Evolutionary conservation across 2,329 filamentous ascomycete genomes (phyloP).

Genomic region (Verticillium nonalfalfae): DNA sequence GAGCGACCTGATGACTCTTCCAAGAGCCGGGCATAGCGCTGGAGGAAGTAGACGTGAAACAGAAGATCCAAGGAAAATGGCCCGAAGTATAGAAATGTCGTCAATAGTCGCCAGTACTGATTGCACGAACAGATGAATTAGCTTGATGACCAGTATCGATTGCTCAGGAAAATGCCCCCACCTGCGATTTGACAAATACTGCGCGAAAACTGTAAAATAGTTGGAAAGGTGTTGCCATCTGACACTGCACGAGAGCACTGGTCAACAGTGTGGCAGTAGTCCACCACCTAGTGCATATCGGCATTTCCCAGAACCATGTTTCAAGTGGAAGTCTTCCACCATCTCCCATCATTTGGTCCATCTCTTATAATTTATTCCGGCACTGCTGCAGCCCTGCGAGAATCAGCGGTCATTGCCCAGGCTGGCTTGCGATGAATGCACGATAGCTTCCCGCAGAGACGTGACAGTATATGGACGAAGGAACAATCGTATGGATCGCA

Average conservation of each 20-base stretch:
- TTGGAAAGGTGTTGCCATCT: slow-evolving; percentile 88
- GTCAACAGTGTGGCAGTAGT: slow-evolving; percentile 86
- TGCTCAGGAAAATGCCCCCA: slow-evolving; percentile 31
- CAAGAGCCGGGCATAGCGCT: slow-evolving; percentile 89
- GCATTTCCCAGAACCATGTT: slow-evolving; percentile 99
- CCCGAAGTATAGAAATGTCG: slow-evolving; percentile 96
- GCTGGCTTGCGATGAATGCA: neutral
- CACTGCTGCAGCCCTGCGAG: neutral
- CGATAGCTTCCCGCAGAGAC: neutral
- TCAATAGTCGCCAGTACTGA: slow-evolving; percentile 94
- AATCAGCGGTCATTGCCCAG: neutral
- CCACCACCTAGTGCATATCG: slow-evolving; percentile 93
- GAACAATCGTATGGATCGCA: neutral
- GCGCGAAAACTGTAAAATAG: slow-evolving; percentile 94
- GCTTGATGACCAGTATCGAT: neutral
- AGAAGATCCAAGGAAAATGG: slow-evolving; percentile 89
- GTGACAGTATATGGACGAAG: neutral
- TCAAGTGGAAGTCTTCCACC: slow-evolving; percentile 73
- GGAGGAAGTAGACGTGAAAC: slow-evolving; percentile 97
- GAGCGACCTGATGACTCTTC: slow-evolving; percentile 92
- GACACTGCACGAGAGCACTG: slow-evolving; percentile 86
- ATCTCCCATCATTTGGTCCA: slow-evolving; percentile 54
- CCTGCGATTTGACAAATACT: slow-evolving; percentile 88
- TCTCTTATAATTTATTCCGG: slow-evolving; percentile 14
- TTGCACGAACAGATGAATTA: neutral